Conservation (phyloP, 768 basidiomycete species). For the Leucocoprinus sp. region DNA sequence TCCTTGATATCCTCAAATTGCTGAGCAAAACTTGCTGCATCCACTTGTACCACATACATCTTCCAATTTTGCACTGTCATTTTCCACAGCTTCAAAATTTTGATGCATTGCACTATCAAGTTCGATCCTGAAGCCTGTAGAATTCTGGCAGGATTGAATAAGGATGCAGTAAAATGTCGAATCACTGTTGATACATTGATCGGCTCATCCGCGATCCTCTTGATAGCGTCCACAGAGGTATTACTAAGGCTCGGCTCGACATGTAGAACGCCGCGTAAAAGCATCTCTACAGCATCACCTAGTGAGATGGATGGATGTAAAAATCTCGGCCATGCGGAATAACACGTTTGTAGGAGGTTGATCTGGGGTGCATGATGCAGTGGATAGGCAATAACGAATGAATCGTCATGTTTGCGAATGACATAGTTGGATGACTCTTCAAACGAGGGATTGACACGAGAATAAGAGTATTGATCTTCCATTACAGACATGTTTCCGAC, state of each 20-base stretch:
- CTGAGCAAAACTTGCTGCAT: constrained; percentile 31
- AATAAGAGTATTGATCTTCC: constrained; percentile 74
- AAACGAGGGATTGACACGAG: constrained; percentile 48
- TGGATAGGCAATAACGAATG: constrained; percentile 58
- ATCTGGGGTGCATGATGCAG: constrained; percentile 52
- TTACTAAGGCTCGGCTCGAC: constrained; percentile 70
- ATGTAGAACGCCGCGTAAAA: constrained; percentile 77
- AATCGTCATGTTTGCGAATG: constrained; percentile 61
- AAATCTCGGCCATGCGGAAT: constrained; percentile 81
- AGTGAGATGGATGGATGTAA: constrained; percentile 49
- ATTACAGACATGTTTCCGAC: constrained; percentile 76
- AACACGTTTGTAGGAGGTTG: constrained; percentile 63
- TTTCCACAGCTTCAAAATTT: constrained; percentile 68
- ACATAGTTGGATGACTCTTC: constrained; percentile 66
- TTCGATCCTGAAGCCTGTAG: constrained; percentile 57
- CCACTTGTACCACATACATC: constrained; percentile 33
- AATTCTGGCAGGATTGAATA: constrained; percentile 61
- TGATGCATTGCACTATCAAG: constrained; percentile 57
- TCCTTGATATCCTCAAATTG: constrained; percentile 34
- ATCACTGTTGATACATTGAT: constrained; percentile 49
- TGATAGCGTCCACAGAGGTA: constrained; percentile 60
- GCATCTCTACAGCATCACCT: constrained; percentile 63
- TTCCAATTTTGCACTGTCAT: constrained; percentile 67
- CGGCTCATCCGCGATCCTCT: constrained; percentile 62
- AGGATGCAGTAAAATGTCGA: constrained; percentile 55